Evolutionary conservation across 2,329 filamentous ascomycete genomes (phyloP).

Genomic region (Metarhizium humberi): DNA sequence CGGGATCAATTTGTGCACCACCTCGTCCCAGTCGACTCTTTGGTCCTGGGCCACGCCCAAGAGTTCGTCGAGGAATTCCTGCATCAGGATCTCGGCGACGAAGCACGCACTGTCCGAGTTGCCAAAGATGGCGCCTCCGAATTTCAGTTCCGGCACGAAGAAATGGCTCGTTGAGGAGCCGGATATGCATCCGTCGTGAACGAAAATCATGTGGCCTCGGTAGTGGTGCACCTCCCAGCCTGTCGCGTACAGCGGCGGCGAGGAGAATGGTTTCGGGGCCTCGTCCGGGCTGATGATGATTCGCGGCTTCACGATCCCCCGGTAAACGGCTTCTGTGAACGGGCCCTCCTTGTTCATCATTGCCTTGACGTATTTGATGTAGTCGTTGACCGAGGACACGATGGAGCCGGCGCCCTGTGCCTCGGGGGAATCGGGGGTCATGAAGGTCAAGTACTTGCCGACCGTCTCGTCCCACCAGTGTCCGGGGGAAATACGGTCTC

Average conservation of each 20-base stretch:
- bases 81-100: constrained; percentile 10
- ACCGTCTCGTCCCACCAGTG: constrained; percentile 11
- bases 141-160: constrained; percentile 16
- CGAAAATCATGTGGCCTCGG: constrained; percentile 11
- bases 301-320: constrained; percentile 12
- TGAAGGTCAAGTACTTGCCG: constrained; percentile 2
- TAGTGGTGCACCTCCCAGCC: constrained; percentile 17
- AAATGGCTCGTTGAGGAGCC: constrained; percentile 17
- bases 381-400: constrained; percentile 18
- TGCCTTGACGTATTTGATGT: constrained; percentile 18
- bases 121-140: constrained; percentile 16
- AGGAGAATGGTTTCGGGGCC: background rate
- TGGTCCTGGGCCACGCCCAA: constrained; percentile 1
- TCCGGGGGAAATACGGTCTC: constrained; percentile 11
- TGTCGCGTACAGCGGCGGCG: constrained; percentile 10
- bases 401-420: constrained; percentile 20
- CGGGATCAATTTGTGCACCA: background rate
- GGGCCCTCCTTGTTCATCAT: constrained; percentile 15
- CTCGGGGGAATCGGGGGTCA: constrained; percentile 12
- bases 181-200: constrained; percentile 15
- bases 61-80: constrained; percentile 13
- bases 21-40: background rate
- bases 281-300: constrained; percentile 9
- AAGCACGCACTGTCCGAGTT: constrained; percentile 13
- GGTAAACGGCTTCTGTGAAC: constrained; percentile 14